Base-by-base conservation (phyloP, 192 early-diverging fungal genomes). In the Entomortierella parvispora region DNA sequence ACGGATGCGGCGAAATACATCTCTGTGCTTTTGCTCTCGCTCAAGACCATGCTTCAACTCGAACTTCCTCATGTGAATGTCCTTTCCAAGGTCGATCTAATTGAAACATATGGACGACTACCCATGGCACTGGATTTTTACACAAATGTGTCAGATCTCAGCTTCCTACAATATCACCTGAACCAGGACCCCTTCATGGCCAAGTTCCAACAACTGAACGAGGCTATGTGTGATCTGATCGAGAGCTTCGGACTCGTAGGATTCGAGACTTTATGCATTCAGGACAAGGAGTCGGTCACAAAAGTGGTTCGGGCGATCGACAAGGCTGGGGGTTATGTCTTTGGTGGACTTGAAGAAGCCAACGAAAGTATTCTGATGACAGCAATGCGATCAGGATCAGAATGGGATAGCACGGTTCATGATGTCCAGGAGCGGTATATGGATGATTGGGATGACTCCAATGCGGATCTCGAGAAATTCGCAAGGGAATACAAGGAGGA, bases 61-160 rank as follows among this genome's bases (percentile, higher is more conserved):
- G 97, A 97, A 58, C 82, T 98, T 32, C 97, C 97, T 15, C 96
- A 97, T 71, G 84, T 99, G 54, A 99, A 99, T 72, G 94, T 98
- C n/a, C 80, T 99, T 47, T 94, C 93, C 45, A 99, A 99, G 71
- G 88, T 97, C 48, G 97, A 99, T 72, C 79, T 99, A 43, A 82
- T 99, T 37, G 87, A 90, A 52, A 86, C 88, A 2, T 94, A 96
- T 68, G 93, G 91, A 15, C 85, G 88, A 40, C 33, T 69, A 87
- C 89, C 91, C 29, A 98, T 98, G 81, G 92, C 90, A 54, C 86
- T 98, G 37, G 95, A 98, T 62, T 98, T 93, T 79, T 98, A 98
- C 69, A 99, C 96, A 7, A 93, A 96, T 58, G 96, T 99, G 18
- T 90, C 92, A 82, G 94, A 98, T 74, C 86, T 98, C 15, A 81